Evolutionary conservation across 2,329 filamentous ascomycete species (phyloP).

Genomic region (Calonectria henricotiae): DNA sequence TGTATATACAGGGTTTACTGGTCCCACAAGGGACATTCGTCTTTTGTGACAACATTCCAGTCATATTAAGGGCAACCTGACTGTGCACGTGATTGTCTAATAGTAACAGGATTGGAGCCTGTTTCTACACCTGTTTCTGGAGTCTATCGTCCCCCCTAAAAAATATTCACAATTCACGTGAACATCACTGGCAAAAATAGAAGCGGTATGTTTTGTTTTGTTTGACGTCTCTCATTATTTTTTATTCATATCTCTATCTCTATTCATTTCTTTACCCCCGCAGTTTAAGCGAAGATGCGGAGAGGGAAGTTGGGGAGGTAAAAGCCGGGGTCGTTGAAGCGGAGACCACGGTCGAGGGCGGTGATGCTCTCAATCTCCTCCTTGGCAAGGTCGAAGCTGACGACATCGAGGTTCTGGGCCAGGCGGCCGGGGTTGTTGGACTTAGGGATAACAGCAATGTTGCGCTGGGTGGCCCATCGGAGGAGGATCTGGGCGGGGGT

Average conservation of each 20-base stretch:
- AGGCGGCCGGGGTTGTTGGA: constrained; percentile 68
- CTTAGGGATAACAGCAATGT: constrained; percentile 78
- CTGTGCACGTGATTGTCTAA: too few species aligned
- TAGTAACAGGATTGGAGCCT: neutral
- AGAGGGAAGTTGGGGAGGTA: constrained; percentile 62
- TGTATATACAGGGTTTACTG: too few species aligned
- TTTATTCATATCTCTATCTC: constrained; percentile 21
- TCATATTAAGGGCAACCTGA: too few species aligned
- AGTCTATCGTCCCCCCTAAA: too few species aligned
- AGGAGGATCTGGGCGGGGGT: constrained; percentile 78
- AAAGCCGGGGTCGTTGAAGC: constrained; percentile 71
- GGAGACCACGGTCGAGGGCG: constrained; percentile 68
- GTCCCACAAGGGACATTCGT: too few species aligned
- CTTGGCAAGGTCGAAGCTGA: constrained; percentile 69
- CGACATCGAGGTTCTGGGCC: constrained; percentile 72
- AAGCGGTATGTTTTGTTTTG: neutral
- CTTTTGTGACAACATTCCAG: too few species aligned
- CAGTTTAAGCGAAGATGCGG: constrained; percentile 66
- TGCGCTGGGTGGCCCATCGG: constrained; percentile 77
- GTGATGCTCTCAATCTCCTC: constrained; percentile 73
- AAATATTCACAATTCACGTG: neutral
- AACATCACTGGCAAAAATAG: neutral
- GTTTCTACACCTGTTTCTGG: neutral
- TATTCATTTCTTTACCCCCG: constrained; percentile 24
- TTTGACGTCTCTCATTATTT: constrained; percentile 21